Evolutionary conservation across 768 basidiomycete genomes (phyloP), one percentile per base, ranked within the genome.

Genomic region (Obba rivulosa): DNA sequence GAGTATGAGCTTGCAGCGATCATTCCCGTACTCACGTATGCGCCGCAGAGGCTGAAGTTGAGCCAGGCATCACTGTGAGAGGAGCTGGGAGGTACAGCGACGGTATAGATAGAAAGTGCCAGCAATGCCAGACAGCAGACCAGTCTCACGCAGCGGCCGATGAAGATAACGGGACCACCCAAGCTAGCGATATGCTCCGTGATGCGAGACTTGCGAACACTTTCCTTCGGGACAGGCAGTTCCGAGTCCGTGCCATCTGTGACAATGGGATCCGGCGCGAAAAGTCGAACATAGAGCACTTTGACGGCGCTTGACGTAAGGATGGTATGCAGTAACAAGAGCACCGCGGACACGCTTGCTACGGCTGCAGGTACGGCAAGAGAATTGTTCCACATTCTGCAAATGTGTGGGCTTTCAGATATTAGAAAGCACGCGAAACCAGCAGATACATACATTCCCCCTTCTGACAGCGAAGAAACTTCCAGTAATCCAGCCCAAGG

Each of bases 131-230:
- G 31, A 34, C 31, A 42, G 3, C 31, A n/a, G 22, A 74, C 41
- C 7, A 78, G 61, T 23, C 80, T 68, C 3, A 66, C 55, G 25
- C 77, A 43, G 51, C 75, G 75, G 60, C 71, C 72, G 14, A 58
- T 54, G 58, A 77, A 79, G 20, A 77, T 72, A 14, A 60, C 58
- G 8, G 56, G 46, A n/a, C 79, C 80, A 8, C 78, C 75, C 47
- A 74, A 71, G 9, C 60, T 52, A 13, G 57, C 43, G 24, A 79
- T 58, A 54, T 78, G 76, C 23, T 56, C 44, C 35, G 10, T 51
- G 11, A 34, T 44, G 24, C 22, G 34, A 20, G 48, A 17, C 13
- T 45, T 40, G 34, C n/a, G 28, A 8, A 25, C 42, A 14, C 8
- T 21, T 21, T 34, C 42, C 10, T 36, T 45, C n/a, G 25, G 24